Evolutionary conservation across 768 basidiomycete genomes (phyloP), one percentile per base, ranked within the genome.

Genomic region (Rhodotorula graminis): DNA sequence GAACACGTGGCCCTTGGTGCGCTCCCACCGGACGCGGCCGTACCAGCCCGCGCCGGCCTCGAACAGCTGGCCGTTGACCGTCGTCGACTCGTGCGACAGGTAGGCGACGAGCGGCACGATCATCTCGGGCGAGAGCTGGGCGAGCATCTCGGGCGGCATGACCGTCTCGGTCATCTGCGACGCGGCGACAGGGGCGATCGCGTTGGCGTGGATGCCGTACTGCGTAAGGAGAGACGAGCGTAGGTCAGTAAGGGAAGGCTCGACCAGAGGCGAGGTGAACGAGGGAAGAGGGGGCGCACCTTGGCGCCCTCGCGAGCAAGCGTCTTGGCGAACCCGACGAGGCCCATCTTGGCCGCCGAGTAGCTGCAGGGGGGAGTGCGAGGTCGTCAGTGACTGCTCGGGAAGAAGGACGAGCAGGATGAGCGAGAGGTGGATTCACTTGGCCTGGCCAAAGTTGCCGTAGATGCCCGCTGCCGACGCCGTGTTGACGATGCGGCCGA

Each of bases 341-440:
- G 86, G 75, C 89, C 93, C 92, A 96, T 94, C 85, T 99, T 98
- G 3, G 94, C 95, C 4, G 95, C 92, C 60, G 93, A 93, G 81
- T 98, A 99, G 81, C 98, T 99, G 21, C 42, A 58, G 23, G 25
- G 2, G 16, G 49, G 12, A 14, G 21, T 23, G 42, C 4, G 40
- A 15, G 29, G n/a, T n/a, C 10, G 37, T 52, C 27, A 33, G 52
- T 42, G 15, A 46, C 9, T 37, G 37, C 37, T 37, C 37, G n/a
- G n/a, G n/a, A n/a, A n/a, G n/a, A n/a, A n/a, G n/a, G n/a, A n/a
- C n/a, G n/a, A n/a, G n/a, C n/a, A n/a, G n/a, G n/a, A n/a, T n/a
- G n/a, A n/a, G n/a, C n/a, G n/a, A n/a, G n/a, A n/a, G n/a, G n/a
- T n/a, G n/a, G n/a, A n/a, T n/a, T n/a, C 29, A 62, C 60, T 59